Base-by-base conservation (phyloP, 192 early-diverging fungal genomes). In the Cetraspora pellucida region DNA sequence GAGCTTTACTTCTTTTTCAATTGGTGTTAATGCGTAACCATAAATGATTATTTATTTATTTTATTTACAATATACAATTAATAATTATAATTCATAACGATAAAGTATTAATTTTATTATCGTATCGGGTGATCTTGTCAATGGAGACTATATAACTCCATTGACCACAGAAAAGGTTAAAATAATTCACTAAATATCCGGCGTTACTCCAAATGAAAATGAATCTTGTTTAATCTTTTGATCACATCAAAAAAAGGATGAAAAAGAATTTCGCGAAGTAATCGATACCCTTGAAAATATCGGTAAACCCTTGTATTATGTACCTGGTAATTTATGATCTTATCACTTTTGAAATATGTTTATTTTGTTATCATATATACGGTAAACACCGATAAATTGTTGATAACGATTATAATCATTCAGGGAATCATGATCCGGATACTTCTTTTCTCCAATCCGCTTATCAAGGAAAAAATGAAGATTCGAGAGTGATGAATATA, bases 391-490 rank as follows among this genome's bases (percentile, higher is more conserved):
- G 7, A 43, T 27, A 25, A 23, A 44, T 45, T 19, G n/a, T n/a
- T n/a, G n/a, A n/a, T 21, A 14, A 27, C 25, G 3, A 11, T 19
- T 46, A 1, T 23, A 47, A 71, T 52, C 52, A 54, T 21, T 23
- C 21, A 72, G 71, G 71, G 16, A 72, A 72, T 57, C 71, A 72
- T 45, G 71, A 72, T 72, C 71, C 71, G 8, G 50, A 54, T 13
- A 44, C 19, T 31, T 28, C 52, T 72, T 72, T 72, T 58, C n/a
- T 23, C 43, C 30, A 2, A 43, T 71, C 47, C 6, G 19, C 19
- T 17, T n/a, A 72, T 43, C 25, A 23, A 23, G 19, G 10, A 27
- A 45, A 11, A 16, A 28, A 72, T 25, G 65, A 25, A 47, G 16
- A 5, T 52, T 28, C 19, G n/a, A 47, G 27, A 27, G n/a, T 17